Evolutionary conservation across 352 stramenopile species (phyloP).

Genomic region (Pilasporangium apinafurcum): DNA sequence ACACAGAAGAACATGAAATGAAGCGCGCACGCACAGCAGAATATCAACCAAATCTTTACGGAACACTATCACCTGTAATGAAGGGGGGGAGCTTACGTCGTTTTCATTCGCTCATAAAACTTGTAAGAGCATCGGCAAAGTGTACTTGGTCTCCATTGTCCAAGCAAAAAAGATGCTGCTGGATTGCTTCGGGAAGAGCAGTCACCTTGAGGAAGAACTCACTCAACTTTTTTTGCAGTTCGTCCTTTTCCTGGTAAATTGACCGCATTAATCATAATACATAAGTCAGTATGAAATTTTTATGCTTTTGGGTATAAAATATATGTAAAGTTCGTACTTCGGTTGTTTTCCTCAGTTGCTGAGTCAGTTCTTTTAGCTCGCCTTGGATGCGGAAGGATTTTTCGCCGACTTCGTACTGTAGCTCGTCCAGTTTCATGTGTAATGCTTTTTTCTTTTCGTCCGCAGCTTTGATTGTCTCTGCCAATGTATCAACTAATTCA

Average conservation of each 20-base stretch:
- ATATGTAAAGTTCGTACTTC: slow-evolving; percentile 27
- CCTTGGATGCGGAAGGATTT: slow-evolving; percentile 61
- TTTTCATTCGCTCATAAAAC: slow-evolving; percentile 61
- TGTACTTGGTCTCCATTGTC: slow-evolving; percentile 27
- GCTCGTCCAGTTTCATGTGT: slow-evolving; percentile 25
- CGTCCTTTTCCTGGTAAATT: slow-evolving; percentile 57
- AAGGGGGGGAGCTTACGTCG: too few species aligned
- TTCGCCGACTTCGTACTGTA: slow-evolving; percentile 53
- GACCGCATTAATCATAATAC: too few species aligned
- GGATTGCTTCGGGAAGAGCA: slow-evolving; percentile 50
- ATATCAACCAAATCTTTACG: background rate
- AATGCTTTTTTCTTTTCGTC: slow-evolving; percentile 50
- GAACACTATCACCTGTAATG: too few species aligned
- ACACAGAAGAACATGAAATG: slow-evolving; percentile 37
- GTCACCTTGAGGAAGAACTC: slow-evolving; percentile 76
- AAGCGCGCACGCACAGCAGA: background rate
- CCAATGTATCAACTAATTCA: slow-evolving; percentile 70
- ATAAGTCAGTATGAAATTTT: too few species aligned
- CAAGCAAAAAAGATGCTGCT: slow-evolving; percentile 62
- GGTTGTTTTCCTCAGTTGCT: slow-evolving; percentile 53
- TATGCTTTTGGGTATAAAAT: too few species aligned
- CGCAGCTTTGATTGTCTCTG: slow-evolving; percentile 40
- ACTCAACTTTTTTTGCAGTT: slow-evolving; percentile 74
- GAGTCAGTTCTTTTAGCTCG: slow-evolving; percentile 41
- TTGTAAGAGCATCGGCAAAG: slow-evolving; percentile 68